phyloP scores from a whole-genome alignment of 805 yeast genomes.

The Clavispora santaluciae region DNA sequence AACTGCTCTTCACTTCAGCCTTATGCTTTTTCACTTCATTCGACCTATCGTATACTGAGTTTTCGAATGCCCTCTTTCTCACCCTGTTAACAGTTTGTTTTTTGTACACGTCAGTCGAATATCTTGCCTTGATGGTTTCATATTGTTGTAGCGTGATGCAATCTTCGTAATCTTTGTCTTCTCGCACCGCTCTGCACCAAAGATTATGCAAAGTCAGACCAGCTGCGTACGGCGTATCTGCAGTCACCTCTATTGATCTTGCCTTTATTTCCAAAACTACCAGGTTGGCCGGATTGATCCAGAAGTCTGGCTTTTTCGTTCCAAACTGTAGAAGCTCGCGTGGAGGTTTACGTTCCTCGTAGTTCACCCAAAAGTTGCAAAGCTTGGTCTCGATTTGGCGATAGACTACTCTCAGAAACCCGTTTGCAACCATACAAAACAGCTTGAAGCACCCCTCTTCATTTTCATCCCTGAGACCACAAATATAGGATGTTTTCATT shows the following conservation, averaged over 20 bases:
- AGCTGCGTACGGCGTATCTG: constrained; percentile 47
- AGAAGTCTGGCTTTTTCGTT: constrained; percentile 55
- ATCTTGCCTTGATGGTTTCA: constrained; percentile 28
- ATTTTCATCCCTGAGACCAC: constrained; percentile 58
- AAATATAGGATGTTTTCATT: constrained; percentile 63
- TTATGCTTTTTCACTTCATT: constrained; percentile 9
- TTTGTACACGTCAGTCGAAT: constrained; percentile 20
- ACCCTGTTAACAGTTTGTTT: constrained; percentile 26
- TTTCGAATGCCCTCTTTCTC: constrained; percentile 17
- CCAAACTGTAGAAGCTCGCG: constrained; percentile 47
- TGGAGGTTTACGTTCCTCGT: constrained; percentile 28
- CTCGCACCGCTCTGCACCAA: constrained; percentile 61
- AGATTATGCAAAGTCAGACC: constrained; percentile 74
- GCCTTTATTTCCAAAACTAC: constrained; percentile 82
- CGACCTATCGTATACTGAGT: constrained; percentile 15
- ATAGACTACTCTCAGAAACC: constrained; percentile 63
- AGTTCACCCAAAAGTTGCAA: constrained; percentile 55
- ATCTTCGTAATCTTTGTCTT: constrained; percentile 59
- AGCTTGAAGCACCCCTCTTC: constrained; percentile 47
- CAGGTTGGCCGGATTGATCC: constrained; percentile 79
- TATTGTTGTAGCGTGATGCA: constrained; percentile 56
- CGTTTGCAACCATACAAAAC: constrained; percentile 81
- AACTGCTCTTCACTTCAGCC: constrained; percentile 14
- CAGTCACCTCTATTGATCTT: constrained; percentile 54
- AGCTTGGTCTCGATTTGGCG: constrained; percentile 54